Conservation (phyloP, 768 basidiomycete genomes). For the Lyophyllum atratum region DNA sequence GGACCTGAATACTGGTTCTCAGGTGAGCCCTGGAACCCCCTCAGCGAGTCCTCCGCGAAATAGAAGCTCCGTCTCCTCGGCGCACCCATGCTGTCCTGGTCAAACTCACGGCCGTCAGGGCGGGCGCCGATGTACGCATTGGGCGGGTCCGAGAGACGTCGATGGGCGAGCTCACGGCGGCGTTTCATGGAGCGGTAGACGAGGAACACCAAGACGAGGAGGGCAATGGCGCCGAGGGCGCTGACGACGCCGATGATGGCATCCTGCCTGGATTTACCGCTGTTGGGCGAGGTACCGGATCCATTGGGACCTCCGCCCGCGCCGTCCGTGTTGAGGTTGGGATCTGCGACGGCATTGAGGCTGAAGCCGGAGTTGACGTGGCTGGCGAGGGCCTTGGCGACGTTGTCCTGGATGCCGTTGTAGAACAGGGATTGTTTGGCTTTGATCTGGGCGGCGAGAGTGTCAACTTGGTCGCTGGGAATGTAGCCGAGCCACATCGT, state of each 20-base stretch:
- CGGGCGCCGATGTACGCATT: constrained; percentile 43
- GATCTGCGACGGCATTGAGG: constrained; percentile 48
- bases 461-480: constrained; percentile 51
- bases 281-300: constrained; percentile 29
- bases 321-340: constrained; percentile 34
- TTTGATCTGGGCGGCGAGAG: constrained; percentile 67
- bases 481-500: constrained; percentile 79
- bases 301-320: constrained; percentile 18
- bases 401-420: constrained; percentile 41
- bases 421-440: constrained; percentile 66
- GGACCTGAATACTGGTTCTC: background rate
- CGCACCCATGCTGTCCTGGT: constrained; percentile 74
- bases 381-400: constrained; percentile 58
- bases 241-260: constrained; percentile 92
- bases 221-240: constrained; percentile 76
- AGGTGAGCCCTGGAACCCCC: constrained; percentile 47
- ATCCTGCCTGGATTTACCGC: constrained; percentile 62
- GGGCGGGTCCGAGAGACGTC: constrained; percentile 65
- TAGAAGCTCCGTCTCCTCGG: constrained; percentile 80
- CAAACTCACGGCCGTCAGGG: constrained; percentile 73
- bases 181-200: constrained; percentile 68
- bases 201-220: constrained; percentile 74
- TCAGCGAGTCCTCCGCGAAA: constrained; percentile 82
- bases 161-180: constrained; percentile 68
- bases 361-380: constrained; percentile 73